Conservation (phyloP, 331 rosid genomes). For the Prunus yedoensis region DNA sequence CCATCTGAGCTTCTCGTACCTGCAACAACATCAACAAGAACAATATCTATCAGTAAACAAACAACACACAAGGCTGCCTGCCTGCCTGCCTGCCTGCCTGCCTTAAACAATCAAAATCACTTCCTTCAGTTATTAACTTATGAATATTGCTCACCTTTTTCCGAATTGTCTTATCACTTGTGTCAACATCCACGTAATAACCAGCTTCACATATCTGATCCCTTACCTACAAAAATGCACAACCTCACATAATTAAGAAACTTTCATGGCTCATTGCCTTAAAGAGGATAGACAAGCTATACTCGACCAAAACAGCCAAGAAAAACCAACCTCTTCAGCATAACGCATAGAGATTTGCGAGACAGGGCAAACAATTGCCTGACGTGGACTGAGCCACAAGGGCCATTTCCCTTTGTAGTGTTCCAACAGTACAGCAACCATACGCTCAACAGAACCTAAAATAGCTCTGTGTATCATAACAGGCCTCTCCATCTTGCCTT, state of each 20-base stretch:
- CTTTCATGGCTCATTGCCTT: no score
- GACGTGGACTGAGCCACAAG: conserved; percentile 99
- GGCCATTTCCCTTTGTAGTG: conserved; percentile 99
- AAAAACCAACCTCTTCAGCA: conserved; percentile 45
- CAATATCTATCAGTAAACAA: not conserved
- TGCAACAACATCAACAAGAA: conserved; percentile 31
- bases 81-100: no score
- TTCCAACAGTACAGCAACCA: conserved; percentile 95
- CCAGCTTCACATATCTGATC: conserved; percentile 73
- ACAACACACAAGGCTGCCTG: no score
- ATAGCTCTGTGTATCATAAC: conserved; percentile 99
- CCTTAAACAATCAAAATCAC: no score
- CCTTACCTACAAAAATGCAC: conserved; percentile 52
- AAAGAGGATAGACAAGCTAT: no score
- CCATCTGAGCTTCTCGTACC: conserved; percentile 95
- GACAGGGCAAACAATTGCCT: conserved; percentile 94
- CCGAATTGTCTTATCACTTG: conserved; percentile 83
- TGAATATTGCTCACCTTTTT: conserved; percentile 63
- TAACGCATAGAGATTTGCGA: conserved; percentile 77
- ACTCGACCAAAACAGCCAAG: no score
- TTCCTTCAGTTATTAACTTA: not conserved
- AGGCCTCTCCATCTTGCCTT: conserved; percentile 92
- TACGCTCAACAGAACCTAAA: conserved; percentile 95
- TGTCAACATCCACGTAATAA: conserved; percentile 76
- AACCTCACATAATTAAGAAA: conserved; percentile 5